Percentiles rank a stretch among this genome's conserved stretches.
Evolutionary conservation across 208 protist species (phyloP).

Genomic region (Crithidia bombi): DNA sequence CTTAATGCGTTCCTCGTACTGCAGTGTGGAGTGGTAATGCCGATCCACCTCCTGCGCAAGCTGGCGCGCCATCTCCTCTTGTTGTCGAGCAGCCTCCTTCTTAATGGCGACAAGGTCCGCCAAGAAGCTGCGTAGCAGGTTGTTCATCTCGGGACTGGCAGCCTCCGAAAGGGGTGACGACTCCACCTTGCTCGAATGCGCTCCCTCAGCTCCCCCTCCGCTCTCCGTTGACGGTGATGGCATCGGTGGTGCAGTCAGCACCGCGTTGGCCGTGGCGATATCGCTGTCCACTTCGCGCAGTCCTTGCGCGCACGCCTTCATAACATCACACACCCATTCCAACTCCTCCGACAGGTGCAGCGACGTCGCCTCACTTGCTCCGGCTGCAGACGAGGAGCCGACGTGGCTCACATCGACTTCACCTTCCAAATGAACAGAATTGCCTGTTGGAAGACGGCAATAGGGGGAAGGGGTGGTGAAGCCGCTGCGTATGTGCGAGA

Average conservation of each 20-base stretch:
- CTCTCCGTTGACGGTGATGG: not conserved
- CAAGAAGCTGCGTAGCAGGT: constrained; percentile 48
- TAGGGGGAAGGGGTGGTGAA: constrained; percentile 9
- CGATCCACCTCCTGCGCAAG: constrained; percentile 59
- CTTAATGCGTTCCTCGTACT: constrained; percentile 63
- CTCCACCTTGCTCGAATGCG: not conserved
- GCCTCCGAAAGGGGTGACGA: constrained; percentile 5
- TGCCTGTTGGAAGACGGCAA: not conserved
- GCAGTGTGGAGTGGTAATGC: constrained; percentile 57
- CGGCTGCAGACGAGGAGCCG: not conserved
- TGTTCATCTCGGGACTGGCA: constrained; percentile 41
- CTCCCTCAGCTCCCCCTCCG: not conserved
- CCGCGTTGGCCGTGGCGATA: constrained; percentile 19
- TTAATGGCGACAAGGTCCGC: constrained; percentile 40
- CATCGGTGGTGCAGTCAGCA: constrained; percentile 15
- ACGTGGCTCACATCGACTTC: not conserved
- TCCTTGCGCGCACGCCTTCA: constrained; percentile 60
- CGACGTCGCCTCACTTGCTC: not conserved
- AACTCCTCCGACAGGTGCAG: constrained; percentile 36
- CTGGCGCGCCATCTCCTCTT: constrained; percentile 57
- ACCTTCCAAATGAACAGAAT: not conserved
- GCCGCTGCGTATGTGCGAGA: constrained; percentile 10
- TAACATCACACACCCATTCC: constrained; percentile 63
- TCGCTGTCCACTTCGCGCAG: constrained; percentile 35
- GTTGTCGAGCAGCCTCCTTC: constrained; percentile 30